A percentile compares a stretch with the other conserved stretches of the same genome.
phyloP scores from a whole-genome alignment of 2,329 filamentous ascomycete species.

The Claviceps capensis region DNA sequence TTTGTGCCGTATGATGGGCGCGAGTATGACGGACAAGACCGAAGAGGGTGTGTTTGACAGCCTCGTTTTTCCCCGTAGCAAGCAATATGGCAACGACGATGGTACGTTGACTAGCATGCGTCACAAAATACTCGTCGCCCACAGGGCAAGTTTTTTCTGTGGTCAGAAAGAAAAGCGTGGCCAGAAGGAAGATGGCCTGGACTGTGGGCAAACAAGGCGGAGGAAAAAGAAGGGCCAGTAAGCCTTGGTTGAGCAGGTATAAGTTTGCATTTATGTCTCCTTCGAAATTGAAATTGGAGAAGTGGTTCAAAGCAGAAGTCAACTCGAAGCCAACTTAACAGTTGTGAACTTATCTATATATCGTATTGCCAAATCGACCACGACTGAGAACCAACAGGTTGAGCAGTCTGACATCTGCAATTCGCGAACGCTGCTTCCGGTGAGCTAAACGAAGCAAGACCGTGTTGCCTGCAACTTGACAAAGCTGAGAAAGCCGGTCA shows the following conservation, averaged over 20 bases:
- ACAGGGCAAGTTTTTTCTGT: constrained; percentile 17
- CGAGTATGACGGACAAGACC: too few relatives aligned
- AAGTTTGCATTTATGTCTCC: constrained; percentile 24
- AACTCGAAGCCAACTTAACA: neutral
- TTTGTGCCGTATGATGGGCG: too few relatives aligned
- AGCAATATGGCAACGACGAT: constrained; percentile 16
- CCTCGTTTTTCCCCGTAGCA: constrained; percentile 22
- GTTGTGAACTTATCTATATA: neutral
- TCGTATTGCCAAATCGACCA: neutral
- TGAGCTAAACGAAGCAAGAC: neutral
- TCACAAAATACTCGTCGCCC: constrained; percentile 15
- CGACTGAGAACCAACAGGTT: neutral
- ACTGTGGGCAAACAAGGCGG: constrained; percentile 8
- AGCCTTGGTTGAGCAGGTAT: constrained; percentile 20
- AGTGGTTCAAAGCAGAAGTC: too few relatives aligned
- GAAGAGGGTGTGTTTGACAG: constrained; percentile 8
- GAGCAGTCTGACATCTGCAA: neutral
- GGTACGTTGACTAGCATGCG: constrained; percentile 14
- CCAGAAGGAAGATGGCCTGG: constrained; percentile 5
- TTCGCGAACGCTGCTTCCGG: neutral
- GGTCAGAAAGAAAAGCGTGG: constrained; percentile 8
- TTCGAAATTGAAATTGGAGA: neutral
- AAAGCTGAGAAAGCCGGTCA: constrained; percentile 1
- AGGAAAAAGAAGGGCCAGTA: constrained; percentile 12
- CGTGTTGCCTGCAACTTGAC: neutral